Percentiles rank a stretch among this genome's conserved stretches.
phyloP scores from a whole-genome alignment of 2,329 filamentous ascomycete species.

The Celoporthe dispersa region DNA sequence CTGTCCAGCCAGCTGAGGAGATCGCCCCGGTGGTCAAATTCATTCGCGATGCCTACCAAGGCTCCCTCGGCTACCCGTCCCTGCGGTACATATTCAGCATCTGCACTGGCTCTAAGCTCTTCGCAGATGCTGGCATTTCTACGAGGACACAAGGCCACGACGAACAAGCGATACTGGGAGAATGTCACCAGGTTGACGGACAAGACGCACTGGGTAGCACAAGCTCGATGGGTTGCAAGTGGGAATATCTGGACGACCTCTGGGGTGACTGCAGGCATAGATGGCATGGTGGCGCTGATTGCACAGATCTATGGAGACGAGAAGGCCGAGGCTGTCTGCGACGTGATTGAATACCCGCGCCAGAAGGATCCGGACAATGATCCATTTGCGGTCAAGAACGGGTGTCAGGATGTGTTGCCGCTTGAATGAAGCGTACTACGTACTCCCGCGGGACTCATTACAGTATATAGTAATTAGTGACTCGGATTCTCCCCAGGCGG shows the following conservation, averaged over 20 bases:
- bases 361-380: constrained; percentile 55
- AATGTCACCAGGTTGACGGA: constrained; percentile 45
- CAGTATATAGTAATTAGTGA: no score
- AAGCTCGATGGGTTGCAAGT: constrained; percentile 62
- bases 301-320: constrained; percentile 57
- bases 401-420: not conserved
- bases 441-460: no score
- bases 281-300: constrained; percentile 63
- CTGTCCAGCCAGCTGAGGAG: constrained; percentile 43
- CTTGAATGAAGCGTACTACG: not conserved
- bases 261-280: constrained; percentile 64
- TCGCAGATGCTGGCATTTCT: constrained; percentile 59
- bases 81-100: constrained; percentile 58
- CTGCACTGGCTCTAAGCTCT: constrained; percentile 59
- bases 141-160: constrained; percentile 58
- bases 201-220: constrained; percentile 54
- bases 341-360: constrained; percentile 62
- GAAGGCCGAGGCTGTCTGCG: constrained; percentile 52
- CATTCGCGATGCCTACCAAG: constrained; percentile 40
- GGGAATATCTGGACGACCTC: constrained; percentile 63
- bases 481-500: no score
- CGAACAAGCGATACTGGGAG: constrained; percentile 58
- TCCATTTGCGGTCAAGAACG: constrained; percentile 51
- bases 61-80: constrained; percentile 32
- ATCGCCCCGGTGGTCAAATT: constrained; percentile 42